Conservation (phyloP, 2,329 filamentous ascomycete genomes). For the Cladosporium sphaerospermum region DNA sequence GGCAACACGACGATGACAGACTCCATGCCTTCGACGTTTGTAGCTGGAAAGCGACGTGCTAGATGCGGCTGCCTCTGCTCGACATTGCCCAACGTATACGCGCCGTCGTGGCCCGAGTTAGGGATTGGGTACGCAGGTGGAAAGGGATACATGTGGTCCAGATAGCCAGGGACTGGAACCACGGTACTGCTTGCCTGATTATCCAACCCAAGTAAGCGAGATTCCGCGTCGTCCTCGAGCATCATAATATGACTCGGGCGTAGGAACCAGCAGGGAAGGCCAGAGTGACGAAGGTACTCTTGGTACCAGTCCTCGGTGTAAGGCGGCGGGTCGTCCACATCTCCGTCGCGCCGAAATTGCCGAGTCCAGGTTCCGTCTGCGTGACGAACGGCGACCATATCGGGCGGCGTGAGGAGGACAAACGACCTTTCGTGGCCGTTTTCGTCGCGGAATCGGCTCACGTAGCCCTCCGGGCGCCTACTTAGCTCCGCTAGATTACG, state of each 20-base stretch:
- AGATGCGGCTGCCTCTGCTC: background rate
- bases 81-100: background rate
- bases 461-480: background rate
- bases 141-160: background rate
- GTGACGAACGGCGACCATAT: background rate
- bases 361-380: background rate
- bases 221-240: background rate
- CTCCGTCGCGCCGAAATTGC: background rate
- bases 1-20: background rate
- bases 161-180: background rate
- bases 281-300: background rate
- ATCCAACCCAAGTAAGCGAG: background rate
- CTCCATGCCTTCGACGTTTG: background rate
- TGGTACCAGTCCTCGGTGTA: background rate
- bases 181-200: background rate
- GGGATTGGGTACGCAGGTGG: background rate
- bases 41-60: background rate
- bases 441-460: background rate
- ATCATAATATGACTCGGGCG: background rate
- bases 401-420: constrained; percentile 1
- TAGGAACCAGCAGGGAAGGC: background rate
- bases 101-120: background rate
- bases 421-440: background rate
- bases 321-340: background rate
- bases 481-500: constrained; percentile 1